A percentile compares a stretch with the other conserved stretches of the same genome.
These are phyloP conservation scores for Acanthamoeba triangularis DNA, from an alignment of 208 protist species.

Conservation along the genomic window DNA sequence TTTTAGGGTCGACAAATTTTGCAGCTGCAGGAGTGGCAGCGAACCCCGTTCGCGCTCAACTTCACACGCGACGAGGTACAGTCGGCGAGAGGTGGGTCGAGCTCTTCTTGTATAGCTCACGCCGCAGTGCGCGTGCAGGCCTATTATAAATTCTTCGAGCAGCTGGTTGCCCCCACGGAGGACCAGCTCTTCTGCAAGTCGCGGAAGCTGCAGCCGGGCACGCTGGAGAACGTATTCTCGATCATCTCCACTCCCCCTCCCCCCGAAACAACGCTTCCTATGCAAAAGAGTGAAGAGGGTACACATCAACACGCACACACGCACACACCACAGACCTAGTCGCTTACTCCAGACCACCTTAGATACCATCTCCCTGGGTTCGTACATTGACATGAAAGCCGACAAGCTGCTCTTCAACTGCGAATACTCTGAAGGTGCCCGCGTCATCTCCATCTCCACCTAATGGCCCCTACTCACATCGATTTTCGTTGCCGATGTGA, in stretches of 20 bases:
- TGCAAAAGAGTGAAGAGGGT: too few species aligned
- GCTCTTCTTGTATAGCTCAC: too few species aligned
- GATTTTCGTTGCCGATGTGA: too few species aligned
- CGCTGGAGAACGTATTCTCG: not conserved
- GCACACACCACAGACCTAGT: not conserved
- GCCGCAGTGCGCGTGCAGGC: not conserved
- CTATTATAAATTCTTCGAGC: not conserved
- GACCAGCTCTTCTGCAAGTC: not conserved
- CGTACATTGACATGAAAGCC: not conserved
- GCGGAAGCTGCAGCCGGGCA: not conserved
- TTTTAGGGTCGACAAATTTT: not conserved
- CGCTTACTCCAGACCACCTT: too few species aligned
- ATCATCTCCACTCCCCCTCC: not conserved
- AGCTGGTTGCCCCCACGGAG: not conserved
- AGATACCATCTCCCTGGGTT: not conserved
- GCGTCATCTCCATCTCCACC: too few species aligned
- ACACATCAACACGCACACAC: too few species aligned
- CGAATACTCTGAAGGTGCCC: not conserved
- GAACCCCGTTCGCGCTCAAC: not conserved
- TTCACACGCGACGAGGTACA: not conserved
- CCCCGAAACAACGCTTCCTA: not conserved
- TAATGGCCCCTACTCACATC: too few species aligned
- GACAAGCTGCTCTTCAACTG: not conserved
- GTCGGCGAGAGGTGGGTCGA: too few species aligned
- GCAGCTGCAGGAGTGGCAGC: constrained; percentile 6